phyloP scores from a whole-genome alignment of 768 basidiomycete species.

The Chalciporus sphaerocephalus region DNA sequence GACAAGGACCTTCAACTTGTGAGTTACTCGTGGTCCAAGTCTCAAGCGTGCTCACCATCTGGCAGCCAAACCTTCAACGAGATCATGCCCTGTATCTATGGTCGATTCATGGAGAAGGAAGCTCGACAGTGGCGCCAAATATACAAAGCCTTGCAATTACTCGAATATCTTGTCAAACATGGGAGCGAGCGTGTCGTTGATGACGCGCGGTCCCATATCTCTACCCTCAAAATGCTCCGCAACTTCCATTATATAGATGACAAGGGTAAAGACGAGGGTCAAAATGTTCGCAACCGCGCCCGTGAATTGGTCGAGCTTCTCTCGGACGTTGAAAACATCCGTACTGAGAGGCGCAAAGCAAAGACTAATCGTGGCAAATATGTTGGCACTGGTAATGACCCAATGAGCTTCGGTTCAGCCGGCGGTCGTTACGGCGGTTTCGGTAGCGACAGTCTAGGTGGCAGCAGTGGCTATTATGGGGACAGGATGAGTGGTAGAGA shows the following conservation, averaged over 20 bases:
- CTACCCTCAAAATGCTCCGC: slow-evolving; percentile 94
- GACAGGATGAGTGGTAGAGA: slow-evolving; percentile 38
- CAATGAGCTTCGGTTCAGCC: slow-evolving; percentile 56
- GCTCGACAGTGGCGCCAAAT: slow-evolving; percentile 98
- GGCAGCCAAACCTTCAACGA: slow-evolving; percentile 95
- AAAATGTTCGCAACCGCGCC: slow-evolving; percentile 95
- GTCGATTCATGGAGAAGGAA: slow-evolving; percentile 96
- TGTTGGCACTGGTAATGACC: slow-evolving; percentile 79
- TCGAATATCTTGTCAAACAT: slow-evolving; percentile 95
- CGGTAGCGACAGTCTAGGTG: slow-evolving; percentile 48
- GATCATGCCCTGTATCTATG: slow-evolving; percentile 96
- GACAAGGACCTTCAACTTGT: slow-evolving; percentile 97
- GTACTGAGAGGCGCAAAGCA: slow-evolving; percentile 86
- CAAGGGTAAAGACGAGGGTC: slow-evolving; percentile 96
- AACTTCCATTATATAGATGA: slow-evolving; percentile 99
- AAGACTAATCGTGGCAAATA: slow-evolving; percentile 91
- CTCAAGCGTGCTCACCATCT: slow-evolving; percentile 7
- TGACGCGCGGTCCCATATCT: slow-evolving; percentile 90
- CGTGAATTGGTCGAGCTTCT: slow-evolving; percentile 91
- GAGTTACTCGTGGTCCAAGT: slow-evolving; percentile 29
- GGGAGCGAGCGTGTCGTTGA: slow-evolving; percentile 98
- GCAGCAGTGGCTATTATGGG: slow-evolving; percentile 40
- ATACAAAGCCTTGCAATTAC: slow-evolving; percentile 93
- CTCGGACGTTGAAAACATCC: slow-evolving; percentile 85
- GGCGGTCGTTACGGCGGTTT: slow-evolving; percentile 67